phyloP scores from a whole-genome alignment of 495 filamentous ascomycete genomes.

The Margaritispora aquatica region DNA sequence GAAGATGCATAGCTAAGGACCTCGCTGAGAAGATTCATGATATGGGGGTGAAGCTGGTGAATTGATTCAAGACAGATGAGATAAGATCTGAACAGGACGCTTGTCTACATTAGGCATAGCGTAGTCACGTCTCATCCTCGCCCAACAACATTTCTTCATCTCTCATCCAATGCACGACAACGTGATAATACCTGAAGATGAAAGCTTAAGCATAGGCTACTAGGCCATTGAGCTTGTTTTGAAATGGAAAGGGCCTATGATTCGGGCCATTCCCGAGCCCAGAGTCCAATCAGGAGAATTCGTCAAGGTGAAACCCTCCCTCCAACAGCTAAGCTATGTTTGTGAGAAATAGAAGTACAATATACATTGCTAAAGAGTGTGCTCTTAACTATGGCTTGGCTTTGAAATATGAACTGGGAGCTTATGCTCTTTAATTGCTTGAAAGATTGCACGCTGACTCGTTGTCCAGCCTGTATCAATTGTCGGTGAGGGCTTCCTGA shows the following conservation, averaged over 20 bases:
- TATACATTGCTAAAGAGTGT: too few relatives aligned
- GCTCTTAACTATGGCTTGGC: too few relatives aligned
- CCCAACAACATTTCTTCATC: too few relatives aligned
- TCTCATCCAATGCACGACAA: not conserved
- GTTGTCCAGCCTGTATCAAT: conserved; percentile 11
- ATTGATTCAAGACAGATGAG: not conserved
- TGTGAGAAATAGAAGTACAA: too few relatives aligned
- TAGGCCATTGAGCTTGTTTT: not conserved
- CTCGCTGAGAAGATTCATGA: not conserved
- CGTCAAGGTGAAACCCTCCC: too few relatives aligned
- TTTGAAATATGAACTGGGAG: too few relatives aligned
- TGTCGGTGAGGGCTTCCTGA: conserved; percentile 3
- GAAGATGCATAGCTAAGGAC: not conserved
- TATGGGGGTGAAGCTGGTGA: not conserved
- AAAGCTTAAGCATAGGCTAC: not conserved
- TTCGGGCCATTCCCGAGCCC: not conserved
- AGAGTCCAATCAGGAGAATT: conserved; percentile 1
- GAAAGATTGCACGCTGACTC: too few relatives aligned
- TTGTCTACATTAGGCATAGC: not conserved
- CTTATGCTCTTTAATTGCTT: too few relatives aligned
- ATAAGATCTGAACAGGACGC: not conserved
- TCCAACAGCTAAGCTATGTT: too few relatives aligned
- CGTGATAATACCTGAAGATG: not conserved
- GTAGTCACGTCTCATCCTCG: not conserved
- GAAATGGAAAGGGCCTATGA: not conserved